Base-by-base conservation (phyloP, 2,329 filamentous ascomycete genomes). In the Aspergillus flavus region DNA sequence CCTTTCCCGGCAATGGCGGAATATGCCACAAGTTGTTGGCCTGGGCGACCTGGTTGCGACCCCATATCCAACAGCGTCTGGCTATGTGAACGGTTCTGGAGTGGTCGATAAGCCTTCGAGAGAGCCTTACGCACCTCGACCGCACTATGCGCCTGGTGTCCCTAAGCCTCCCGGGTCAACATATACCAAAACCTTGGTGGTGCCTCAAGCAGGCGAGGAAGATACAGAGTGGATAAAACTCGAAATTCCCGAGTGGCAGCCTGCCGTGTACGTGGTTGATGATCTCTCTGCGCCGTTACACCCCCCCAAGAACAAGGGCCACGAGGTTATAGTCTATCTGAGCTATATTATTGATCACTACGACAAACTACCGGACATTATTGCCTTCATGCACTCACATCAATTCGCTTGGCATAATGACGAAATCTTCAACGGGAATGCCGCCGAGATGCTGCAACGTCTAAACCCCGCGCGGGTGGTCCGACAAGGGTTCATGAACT, bases 301-400 rank as follows among this genome's bases (percentile, higher is more conserved):
- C 68, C 79, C 85, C 0, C 84, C 85, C 6, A 81, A 81, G 69
- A 87, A 89, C 66, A 87, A 88, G 71, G 87, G 87, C 50, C 82
- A 86, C 69, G 87, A 89, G 73, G 85, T 85, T 28, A 88, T 89
- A 82, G 80, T 82, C 14, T 89, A 89, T 72, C 78, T 89, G 55
- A 85, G 85, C 50, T 89, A 86, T 73, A 84, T 89, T 64, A 86
- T 89, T 71, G 85, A 89, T 66, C 81, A 87, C 71, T 89, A 89
- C 73, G 78, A 87, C 50, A 75, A 82, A 14, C 80, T 89, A 2
- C 81, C 85, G 2, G 86, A 89, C 67, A 81, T 87, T 23, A 78
- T 83, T 50, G 81, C 88, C 57, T 89, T 89, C 75, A 84, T 86
- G 78, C 87, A 89, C 73, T 81, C 84, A 34, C 84, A 86, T 61